A percentile compares a stretch with the other conserved stretches of the same genome.
These are phyloP conservation scores for Castanea mollissima DNA, from an alignment of 306 rosid genomes.

Conservation along the genomic window DNA sequence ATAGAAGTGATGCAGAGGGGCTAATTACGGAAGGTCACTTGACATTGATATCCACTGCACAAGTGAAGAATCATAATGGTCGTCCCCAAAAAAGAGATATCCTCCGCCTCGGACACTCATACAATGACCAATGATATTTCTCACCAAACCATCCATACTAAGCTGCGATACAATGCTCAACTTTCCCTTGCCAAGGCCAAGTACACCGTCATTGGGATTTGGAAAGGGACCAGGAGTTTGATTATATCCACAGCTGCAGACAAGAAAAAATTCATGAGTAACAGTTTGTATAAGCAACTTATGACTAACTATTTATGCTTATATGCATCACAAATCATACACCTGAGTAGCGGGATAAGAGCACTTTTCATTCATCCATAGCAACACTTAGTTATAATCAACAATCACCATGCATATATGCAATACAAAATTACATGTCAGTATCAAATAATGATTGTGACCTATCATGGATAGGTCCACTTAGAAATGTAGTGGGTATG, in stretches of 20 bases:
- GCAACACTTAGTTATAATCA: no score
- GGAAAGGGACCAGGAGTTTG: constrained; percentile 58
- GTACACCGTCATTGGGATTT: constrained; percentile 79
- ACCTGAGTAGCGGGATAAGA: neutral
- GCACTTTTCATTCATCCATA: no score
- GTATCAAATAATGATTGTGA: neutral
- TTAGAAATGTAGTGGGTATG: neutral
- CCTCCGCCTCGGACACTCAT: constrained; percentile 84
- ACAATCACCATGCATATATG: no score
- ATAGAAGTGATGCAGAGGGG: constrained; percentile 19
- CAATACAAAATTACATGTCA: neutral
- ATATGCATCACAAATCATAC: neutral
- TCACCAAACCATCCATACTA: constrained; percentile 53
- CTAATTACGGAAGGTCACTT: constrained; percentile 48
- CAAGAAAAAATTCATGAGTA: constrained; percentile 1
- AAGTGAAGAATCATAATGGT: constrained; percentile 48
- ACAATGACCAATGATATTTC: constrained; percentile 84
- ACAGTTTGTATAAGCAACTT: neutral
- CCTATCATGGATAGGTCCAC: neutral
- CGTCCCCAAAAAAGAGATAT: constrained; percentile 78
- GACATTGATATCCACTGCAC: constrained; percentile 69
- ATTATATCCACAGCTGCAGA: constrained; percentile 83
- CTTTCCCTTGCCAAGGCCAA: constrained; percentile 89
- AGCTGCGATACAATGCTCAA: constrained; percentile 80
- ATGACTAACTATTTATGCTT: neutral